Percentiles rank a stretch among this genome's conserved stretches.
Conservation (phyloP, 495 filamentous ascomycete species). For the Podospora comata region DNA sequence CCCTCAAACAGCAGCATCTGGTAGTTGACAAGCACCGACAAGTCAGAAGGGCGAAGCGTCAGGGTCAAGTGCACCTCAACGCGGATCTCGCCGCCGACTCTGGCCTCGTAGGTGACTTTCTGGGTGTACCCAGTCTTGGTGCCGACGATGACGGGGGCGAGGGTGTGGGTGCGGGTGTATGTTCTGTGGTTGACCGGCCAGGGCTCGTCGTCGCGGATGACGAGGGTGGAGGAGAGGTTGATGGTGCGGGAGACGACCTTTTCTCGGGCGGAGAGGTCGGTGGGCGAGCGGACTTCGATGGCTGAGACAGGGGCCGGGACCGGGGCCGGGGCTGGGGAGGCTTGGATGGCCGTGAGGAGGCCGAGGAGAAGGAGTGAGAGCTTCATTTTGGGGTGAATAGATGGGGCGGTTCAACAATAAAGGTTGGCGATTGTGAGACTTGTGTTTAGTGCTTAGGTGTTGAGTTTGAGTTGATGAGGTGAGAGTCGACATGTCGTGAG, state of each 20-base stretch:
- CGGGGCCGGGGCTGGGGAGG: not conserved
- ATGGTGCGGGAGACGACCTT: slow-evolving; percentile 11
- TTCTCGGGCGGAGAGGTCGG: not conserved
- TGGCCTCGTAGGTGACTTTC: slow-evolving; percentile 3
- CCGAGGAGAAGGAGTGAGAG: not conserved
- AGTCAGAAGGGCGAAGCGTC: slow-evolving; percentile 7
- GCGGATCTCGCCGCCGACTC: slow-evolving; percentile 14
- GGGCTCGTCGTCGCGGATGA: slow-evolving; percentile 14
- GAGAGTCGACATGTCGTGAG: not conserved
- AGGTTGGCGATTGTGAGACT: not conserved
- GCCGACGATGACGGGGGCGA: slow-evolving; percentile 5
- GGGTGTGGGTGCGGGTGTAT: not conserved
- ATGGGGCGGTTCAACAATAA: not conserved
- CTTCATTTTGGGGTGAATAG: not conserved
- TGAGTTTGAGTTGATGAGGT: not conserved
- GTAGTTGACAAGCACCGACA: slow-evolving; percentile 9
- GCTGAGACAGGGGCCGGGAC: not conserved
- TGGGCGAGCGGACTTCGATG: not conserved
- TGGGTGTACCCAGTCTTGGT: not conserved
- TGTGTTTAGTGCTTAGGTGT: not conserved
- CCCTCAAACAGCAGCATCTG: slow-evolving; percentile 10
- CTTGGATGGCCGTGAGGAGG: not conserved
- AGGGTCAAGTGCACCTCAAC: slow-evolving; percentile 13
- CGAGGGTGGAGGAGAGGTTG: slow-evolving; percentile 7
- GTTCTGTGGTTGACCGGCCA: slow-evolving; percentile 9